A percentile compares a stretch with the other conserved stretches of the same genome.
phyloP scores from a whole-genome alignment of 1,284 basidiomycete genomes.

The Rhodotorula sp. region DNA sequence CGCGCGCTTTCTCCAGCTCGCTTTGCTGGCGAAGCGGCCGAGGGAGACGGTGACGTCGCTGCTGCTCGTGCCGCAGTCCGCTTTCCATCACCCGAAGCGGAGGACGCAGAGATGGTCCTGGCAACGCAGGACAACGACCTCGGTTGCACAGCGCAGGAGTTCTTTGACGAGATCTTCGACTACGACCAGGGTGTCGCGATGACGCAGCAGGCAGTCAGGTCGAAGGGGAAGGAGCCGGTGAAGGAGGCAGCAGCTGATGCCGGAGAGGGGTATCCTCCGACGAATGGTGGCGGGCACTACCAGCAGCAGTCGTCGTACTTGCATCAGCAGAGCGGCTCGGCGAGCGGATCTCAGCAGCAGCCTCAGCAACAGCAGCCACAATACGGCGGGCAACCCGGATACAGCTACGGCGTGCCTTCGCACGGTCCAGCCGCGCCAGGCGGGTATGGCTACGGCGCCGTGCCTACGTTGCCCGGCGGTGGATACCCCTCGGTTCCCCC shows the following conservation, averaged over 20 bases:
- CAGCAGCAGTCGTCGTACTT: background rate
- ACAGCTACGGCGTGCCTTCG: background rate
- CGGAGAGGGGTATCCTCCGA: conserved; percentile 11
- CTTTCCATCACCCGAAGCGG: background rate
- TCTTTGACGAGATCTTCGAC: conserved; percentile 18
- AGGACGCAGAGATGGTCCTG: background rate
- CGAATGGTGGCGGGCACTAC: conserved; percentile 1
- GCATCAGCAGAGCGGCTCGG: background rate
- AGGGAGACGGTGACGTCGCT: background rate
- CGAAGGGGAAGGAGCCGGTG: background rate
- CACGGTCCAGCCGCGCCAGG: background rate
- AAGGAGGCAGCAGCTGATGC: conserved; percentile 11
- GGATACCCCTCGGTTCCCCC: background rate
- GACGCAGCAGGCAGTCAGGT: background rate
- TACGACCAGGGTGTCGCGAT: background rate
- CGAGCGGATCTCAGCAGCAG: background rate
- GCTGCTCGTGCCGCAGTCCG: background rate
- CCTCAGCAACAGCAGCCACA: background rate
- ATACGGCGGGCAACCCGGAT: background rate
- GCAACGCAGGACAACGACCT: background rate
- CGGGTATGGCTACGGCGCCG: background rate
- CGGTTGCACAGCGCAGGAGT: background rate
- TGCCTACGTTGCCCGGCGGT: background rate
- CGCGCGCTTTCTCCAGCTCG: background rate
- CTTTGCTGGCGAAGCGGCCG: background rate